A percentile compares a stretch with the other conserved stretches of the same genome.
Evolutionary conservation across 2,329 filamentous ascomycete species (phyloP).

Genomic region (Aspergillus versicolor): DNA sequence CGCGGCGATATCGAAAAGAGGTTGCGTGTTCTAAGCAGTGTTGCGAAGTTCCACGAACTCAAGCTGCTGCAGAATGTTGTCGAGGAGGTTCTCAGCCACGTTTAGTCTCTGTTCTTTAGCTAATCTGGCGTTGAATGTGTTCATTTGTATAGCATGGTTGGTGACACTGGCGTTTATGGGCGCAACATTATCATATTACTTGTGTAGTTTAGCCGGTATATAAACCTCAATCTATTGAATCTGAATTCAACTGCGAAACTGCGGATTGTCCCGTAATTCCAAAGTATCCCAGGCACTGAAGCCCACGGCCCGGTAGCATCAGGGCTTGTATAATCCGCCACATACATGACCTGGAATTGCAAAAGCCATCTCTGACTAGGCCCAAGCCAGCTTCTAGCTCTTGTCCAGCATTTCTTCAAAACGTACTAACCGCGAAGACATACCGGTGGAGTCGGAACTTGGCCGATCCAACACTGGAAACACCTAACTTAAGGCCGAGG

Average conservation of each 20-base stretch:
- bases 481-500: too few relatives aligned
- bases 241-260: neutral
- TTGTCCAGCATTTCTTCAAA: too few relatives aligned
- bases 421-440: too few relatives aligned
- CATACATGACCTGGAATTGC: too few relatives aligned
- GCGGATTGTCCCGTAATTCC: neutral
- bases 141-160: constrained; percentile 6
- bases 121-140: constrained; percentile 10
- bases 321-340: too few relatives aligned
- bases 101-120: constrained; percentile 24
- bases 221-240: neutral
- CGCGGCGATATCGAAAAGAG: constrained; percentile 63
- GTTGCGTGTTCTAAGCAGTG: constrained; percentile 69
- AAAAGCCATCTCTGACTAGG: too few relatives aligned
- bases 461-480: too few relatives aligned
- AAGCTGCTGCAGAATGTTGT: constrained; percentile 78
- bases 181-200: neutral
- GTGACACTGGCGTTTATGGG: constrained; percentile 2
- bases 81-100: constrained; percentile 56
- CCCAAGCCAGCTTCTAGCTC: too few relatives aligned
- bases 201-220: constrained; percentile 1
- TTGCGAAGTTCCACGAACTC: constrained; percentile 76
- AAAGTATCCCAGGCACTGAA: too few relatives aligned
- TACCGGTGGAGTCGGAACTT: too few relatives aligned
- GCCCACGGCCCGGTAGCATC: too few relatives aligned